phyloP scores from a whole-genome alignment of 345 rosid species.

The Salix purpurea region DNA sequence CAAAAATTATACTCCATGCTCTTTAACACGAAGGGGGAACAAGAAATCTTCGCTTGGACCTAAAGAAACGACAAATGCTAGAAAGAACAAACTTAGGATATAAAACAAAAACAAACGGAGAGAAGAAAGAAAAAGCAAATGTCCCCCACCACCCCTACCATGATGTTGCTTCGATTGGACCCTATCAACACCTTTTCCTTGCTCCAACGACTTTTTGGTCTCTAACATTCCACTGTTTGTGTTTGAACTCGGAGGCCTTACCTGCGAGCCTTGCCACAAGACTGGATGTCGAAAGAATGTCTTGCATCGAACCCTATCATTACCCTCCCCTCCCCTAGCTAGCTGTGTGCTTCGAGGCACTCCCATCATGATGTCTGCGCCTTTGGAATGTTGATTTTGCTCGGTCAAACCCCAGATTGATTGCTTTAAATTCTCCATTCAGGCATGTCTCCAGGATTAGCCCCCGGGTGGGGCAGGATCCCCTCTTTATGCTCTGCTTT shows the following conservation, averaged over 20 bases:
- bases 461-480: conserved; percentile 32
- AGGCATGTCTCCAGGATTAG: conserved; percentile 23
- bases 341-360: conserved; percentile 16
- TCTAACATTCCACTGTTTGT: neutral
- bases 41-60: conserved; percentile 44
- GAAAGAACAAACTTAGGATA: neutral
- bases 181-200: conserved; percentile 26
- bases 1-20: neutral
- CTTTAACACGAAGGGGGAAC: conserved; percentile 33
- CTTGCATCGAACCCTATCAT: neutral
- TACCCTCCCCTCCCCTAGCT: neutral
- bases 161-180: conserved; percentile 26
- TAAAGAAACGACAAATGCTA: conserved; percentile 32
- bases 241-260: neutral
- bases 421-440: conserved; percentile 15
- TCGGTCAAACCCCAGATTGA: conserved; percentile 31
- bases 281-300: neutral
- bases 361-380: conserved; percentile 20
- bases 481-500: conserved; percentile 30
- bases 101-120: neutral
- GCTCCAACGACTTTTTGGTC: conserved; percentile 37
- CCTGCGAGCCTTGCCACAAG: neutral
- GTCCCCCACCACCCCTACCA: conserved; percentile 59
- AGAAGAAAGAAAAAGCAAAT: conserved; percentile 24
- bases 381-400: neutral